phyloP scores from a whole-genome alignment of 2,329 filamentous ascomycete species.

The Pseudogymnoascus sp. region DNA sequence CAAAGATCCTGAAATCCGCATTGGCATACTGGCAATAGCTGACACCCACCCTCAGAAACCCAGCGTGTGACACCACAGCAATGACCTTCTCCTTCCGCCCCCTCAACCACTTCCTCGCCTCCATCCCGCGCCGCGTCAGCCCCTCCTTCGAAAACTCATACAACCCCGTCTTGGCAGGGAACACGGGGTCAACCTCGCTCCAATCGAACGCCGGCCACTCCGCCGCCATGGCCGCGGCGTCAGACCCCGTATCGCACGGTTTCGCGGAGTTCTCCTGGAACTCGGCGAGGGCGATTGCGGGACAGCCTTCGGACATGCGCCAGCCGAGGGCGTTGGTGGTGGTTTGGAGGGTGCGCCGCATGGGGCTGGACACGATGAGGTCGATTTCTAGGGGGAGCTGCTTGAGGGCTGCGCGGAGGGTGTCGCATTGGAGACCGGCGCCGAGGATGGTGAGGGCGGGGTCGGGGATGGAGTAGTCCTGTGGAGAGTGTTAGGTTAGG shows the following conservation, averaged over 20 bases:
- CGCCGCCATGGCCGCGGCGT: constrained; percentile 20
- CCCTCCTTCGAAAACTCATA: constrained; percentile 22
- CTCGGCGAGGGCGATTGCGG: constrained; percentile 23
- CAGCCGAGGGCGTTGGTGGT: constrained; percentile 24
- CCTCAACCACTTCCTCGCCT: constrained; percentile 22
- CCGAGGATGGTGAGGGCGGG: constrained; percentile 20
- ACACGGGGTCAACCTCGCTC: constrained; percentile 24
- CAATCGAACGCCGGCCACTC: constrained; percentile 29
- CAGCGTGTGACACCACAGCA: constrained; percentile 26
- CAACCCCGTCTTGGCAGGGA: constrained; percentile 23
- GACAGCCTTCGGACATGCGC: constrained; percentile 24
- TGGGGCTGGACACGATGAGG: constrained; percentile 27
- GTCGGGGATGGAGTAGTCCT: constrained; percentile 19
- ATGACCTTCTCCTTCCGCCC: constrained; percentile 26
- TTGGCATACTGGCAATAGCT: constrained; percentile 22
- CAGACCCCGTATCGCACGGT: constrained; percentile 25
- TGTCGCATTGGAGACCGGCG: constrained; percentile 18
- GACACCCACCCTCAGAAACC: constrained; percentile 23
- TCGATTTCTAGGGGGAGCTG: constrained; percentile 24
- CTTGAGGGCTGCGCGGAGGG: constrained; percentile 20
- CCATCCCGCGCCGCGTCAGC: constrained; percentile 20
- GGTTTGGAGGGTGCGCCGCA: constrained; percentile 25
- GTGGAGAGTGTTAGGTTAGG: constrained; percentile 16
- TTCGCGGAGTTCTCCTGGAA: constrained; percentile 27
- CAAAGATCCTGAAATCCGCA: constrained; percentile 27